phyloP scores from a whole-genome alignment of 768 basidiomycete genomes.

The Favolaschia claudopus region DNA sequence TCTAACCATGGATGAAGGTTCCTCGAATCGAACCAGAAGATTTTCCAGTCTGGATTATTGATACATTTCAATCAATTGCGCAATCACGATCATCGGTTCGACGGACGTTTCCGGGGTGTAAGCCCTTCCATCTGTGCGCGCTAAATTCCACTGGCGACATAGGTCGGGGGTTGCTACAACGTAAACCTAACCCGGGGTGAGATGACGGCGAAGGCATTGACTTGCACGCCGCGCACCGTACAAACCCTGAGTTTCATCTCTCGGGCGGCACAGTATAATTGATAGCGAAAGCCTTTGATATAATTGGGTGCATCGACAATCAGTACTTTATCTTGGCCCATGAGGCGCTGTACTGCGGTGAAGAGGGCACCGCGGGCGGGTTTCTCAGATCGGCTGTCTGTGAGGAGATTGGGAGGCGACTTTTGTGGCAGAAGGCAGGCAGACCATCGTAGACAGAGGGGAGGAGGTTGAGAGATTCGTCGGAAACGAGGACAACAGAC shows the following conservation, averaged over 20 bases:
- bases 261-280: slow-evolving; percentile 94
- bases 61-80: neutral
- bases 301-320: slow-evolving; percentile 95
- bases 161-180: slow-evolving; percentile 77
- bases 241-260: slow-evolving; percentile 87
- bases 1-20: slow-evolving; percentile 97
- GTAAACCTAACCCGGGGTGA: slow-evolving; percentile 61
- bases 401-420: slow-evolving; percentile 1
- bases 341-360: slow-evolving; percentile 78
- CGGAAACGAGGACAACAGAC: slow-evolving; percentile 66
- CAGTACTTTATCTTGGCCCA: slow-evolving; percentile 77
- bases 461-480: slow-evolving; percentile 70
- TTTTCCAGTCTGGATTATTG: slow-evolving; percentile 72
- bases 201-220: slow-evolving; percentile 9
- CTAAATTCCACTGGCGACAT: slow-evolving; percentile 79
- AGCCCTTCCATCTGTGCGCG: slow-evolving; percentile 51
- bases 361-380: slow-evolving; percentile 86
- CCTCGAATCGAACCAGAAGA: slow-evolving; percentile 89
- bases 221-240: slow-evolving; percentile 66
- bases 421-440: slow-evolving; percentile 24
- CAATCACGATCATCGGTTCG: neutral
- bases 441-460: slow-evolving; percentile 79
- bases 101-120: slow-evolving; percentile 82
- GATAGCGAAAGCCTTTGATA: slow-evolving; percentile 98
- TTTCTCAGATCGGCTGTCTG: slow-evolving; percentile 87